Conservation (phyloP, 2,329 filamentous ascomycete species). For the Fusarium drepaniforme region DNA sequence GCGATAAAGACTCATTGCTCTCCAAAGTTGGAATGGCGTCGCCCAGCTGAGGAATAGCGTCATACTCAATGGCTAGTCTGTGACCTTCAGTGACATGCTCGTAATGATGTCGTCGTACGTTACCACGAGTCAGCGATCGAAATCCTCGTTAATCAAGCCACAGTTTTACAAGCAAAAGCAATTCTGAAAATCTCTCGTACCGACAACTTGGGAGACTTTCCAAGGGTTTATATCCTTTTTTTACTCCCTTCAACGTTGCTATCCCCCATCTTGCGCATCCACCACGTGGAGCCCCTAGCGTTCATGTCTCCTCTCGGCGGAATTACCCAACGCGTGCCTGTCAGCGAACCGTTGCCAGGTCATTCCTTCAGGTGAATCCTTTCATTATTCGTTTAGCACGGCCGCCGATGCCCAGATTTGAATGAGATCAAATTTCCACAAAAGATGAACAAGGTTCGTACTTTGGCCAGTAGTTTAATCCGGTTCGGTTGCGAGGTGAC, state of each 20-base stretch:
- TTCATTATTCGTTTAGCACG: not conserved
- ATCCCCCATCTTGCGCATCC: not conserved
- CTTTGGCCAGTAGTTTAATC: not conserved
- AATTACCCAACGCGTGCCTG: conserved; percentile 1
- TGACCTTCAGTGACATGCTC: not conserved
- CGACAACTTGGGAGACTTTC: not conserved
- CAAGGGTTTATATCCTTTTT: not conserved
- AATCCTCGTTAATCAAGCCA: not conserved
- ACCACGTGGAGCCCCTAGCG: not conserved
- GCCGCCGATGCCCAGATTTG: not conserved
- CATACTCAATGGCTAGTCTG: not conserved
- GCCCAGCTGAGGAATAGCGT: not conserved
- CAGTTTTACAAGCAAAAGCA: not conserved
- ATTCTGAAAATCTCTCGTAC: not conserved
- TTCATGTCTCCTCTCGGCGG: not conserved
- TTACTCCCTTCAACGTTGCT: not conserved
- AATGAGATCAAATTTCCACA: conserved; percentile 2
- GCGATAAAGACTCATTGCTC: not conserved
- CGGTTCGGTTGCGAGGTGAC: not conserved
- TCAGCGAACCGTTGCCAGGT: not conserved
- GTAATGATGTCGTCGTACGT: not conserved
- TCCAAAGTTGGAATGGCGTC: not conserved
- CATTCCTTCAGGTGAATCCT: not conserved
- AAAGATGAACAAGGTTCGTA: not conserved
- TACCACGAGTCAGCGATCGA: not conserved